Conservation (phyloP, 805 yeast genomes). For the Komagataella pastoris region DNA sequence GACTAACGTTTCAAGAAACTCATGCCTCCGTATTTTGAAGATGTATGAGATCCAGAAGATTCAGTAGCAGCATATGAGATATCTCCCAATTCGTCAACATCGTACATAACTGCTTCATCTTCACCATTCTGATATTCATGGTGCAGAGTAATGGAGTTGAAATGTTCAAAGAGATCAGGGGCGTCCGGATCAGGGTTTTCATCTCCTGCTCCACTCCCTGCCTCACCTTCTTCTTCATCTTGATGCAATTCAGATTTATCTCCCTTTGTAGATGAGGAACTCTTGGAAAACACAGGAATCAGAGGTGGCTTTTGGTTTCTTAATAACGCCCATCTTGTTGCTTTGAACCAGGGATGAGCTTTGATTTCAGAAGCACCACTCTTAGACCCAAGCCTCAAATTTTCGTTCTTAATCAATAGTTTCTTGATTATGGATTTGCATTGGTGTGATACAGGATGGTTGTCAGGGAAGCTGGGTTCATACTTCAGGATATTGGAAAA, state of each 20-base stretch:
- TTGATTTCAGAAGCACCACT: slow-evolving; percentile 94
- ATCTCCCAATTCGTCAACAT: slow-evolving; percentile 32
- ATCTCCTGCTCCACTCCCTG: background rate
- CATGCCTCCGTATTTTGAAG: background rate
- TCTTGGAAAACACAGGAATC: slow-evolving; percentile 57
- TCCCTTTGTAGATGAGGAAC: background rate
- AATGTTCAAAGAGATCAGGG: slow-evolving; percentile 69
- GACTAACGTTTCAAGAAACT: slow-evolving; percentile 2
- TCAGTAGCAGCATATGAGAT: slow-evolving; percentile 41
- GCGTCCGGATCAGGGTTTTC: background rate
- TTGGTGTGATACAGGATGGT: slow-evolving; percentile 50
- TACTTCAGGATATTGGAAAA: slow-evolving; percentile 77
- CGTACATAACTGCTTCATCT: slow-evolving; percentile 34
- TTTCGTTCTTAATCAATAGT: slow-evolving; percentile 77
- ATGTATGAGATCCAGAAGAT: background rate
- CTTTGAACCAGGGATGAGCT: slow-evolving; percentile 82
- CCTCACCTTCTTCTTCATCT: background rate
- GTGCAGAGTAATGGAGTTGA: slow-evolving; percentile 76
- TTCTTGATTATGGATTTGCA: slow-evolving; percentile 76
- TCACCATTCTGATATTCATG: slow-evolving; percentile 44
- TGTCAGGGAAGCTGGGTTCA: slow-evolving; percentile 71
- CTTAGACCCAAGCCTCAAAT: slow-evolving; percentile 77
- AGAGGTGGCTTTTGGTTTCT: slow-evolving; percentile 92
- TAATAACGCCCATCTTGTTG: slow-evolving; percentile 87
- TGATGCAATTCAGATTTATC: background rate